phyloP scores from a whole-genome alignment of 2,329 filamentous ascomycete species.

The Exutisphaerella laricina region DNA sequence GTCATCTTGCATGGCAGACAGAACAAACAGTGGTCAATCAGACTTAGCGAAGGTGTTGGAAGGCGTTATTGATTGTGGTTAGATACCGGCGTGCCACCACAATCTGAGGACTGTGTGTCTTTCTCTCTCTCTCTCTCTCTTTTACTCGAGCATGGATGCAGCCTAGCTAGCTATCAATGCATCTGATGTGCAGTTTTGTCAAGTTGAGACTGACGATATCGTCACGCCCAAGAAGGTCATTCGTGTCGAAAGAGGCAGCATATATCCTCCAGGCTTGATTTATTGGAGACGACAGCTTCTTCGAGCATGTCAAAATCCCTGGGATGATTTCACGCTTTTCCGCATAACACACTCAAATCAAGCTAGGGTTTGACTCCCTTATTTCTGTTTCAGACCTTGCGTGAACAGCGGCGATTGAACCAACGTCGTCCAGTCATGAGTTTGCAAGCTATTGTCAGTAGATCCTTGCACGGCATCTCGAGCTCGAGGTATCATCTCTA shows the following conservation, averaged over 20 bases:
- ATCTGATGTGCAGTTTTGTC: too few species aligned
- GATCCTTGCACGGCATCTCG: constrained; percentile 11
- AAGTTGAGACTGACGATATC: too few species aligned
- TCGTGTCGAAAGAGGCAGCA: too few species aligned
- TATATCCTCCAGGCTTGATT: too few species aligned
- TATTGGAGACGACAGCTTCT: too few species aligned
- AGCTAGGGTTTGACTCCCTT: background rate
- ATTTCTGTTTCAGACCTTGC: constrained; percentile 17
- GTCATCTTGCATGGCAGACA: too few species aligned
- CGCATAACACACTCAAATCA: too few species aligned
- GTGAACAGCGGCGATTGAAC: constrained; percentile 17
- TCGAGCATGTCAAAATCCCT: too few species aligned
- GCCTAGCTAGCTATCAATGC: background rate
- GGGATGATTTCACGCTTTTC: too few species aligned
- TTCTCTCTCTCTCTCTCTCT: too few species aligned
- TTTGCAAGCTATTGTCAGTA: constrained; percentile 15
- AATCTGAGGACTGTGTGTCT: background rate
- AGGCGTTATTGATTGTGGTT: constrained; percentile 3
- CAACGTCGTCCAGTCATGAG: constrained; percentile 16
- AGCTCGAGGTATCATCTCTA: constrained; percentile 17
- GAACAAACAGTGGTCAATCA: too few species aligned
- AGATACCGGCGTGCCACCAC: constrained; percentile 4
- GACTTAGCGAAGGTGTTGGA: constrained; percentile 5
- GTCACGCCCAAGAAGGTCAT: too few species aligned
- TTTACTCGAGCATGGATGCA: background rate